Conservation (phyloP, 305 asterid genomes). For the Euphrasia arctica region DNA sequence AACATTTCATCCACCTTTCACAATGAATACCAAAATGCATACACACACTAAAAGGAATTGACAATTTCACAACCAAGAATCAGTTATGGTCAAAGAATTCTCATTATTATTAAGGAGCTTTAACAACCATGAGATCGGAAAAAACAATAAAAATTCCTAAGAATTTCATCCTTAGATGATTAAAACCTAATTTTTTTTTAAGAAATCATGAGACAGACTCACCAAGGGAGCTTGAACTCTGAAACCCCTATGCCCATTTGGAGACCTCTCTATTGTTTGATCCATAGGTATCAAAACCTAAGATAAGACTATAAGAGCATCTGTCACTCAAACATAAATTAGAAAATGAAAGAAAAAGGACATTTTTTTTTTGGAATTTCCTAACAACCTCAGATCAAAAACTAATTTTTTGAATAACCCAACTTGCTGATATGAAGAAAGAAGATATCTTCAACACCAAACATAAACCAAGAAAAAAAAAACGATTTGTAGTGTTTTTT, state of each 20-base stretch:
- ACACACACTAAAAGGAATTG: too few species aligned
- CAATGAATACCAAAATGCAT: too few species aligned
- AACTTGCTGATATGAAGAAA: not conserved
- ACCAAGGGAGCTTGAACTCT: constrained; percentile 78
- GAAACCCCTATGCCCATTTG: constrained; percentile 57
- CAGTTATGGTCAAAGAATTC: too few species aligned
- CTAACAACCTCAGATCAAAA: constrained; percentile 45
- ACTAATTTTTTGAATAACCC: constrained; percentile 14
- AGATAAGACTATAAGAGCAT: constrained; percentile 13
- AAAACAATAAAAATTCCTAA: constrained; percentile 2
- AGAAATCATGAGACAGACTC: constrained; percentile 27
- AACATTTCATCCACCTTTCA: too few species aligned
- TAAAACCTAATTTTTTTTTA: too few species aligned
- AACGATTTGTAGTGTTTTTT: constrained; percentile 16
- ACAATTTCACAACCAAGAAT: too few species aligned
- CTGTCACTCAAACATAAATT: constrained; percentile 19
- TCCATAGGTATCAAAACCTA: constrained; percentile 45
- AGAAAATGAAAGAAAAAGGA: not conserved
- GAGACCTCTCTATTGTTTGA: constrained; percentile 62
- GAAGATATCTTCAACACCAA: constrained; percentile 27
- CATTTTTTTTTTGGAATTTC: constrained; percentile 10
- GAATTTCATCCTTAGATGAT: too few species aligned
- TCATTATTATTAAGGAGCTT: constrained; percentile 15
- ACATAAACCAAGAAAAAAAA: constrained; percentile 29
- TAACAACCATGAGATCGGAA: constrained; percentile 22